Base-by-base conservation (phyloP, 306 rosid genomes). In the Alnus rubra region DNA sequence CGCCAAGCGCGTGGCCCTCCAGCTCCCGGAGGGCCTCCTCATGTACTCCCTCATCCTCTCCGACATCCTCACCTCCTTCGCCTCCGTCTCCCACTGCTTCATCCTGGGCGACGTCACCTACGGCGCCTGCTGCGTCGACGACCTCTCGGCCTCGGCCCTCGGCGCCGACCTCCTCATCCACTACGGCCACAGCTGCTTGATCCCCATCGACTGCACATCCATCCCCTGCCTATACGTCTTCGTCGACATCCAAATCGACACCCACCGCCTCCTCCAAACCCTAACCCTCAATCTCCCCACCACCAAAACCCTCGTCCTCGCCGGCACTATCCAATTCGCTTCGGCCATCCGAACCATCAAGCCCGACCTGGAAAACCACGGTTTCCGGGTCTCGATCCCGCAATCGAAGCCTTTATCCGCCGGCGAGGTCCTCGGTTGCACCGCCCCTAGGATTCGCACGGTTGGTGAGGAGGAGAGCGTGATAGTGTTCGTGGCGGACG, bases 391-490 rank as follows among this genome's bases (percentile, higher is more conserved):
- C 48, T 84, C 88, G 78, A 82, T 92, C 37, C 98, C 98, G 7
- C 98, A 92, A 52, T 88, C 97, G 30, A 92, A 86, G 86, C 98
- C 97, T 11, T 81, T 94, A 7, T 94, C 97, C 0, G 95, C 97
- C 1, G 97, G 98, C 2, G 97, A 94, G 82, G 93, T 92, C 76
- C 88, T 94, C 13, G 97, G 98, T 13, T 94, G 98, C 81, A 94
- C 98, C 0, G 97, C 98, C 0, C 98, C 98, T 4, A 92, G 78
- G 76, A 85, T 94, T 11, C 56, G 83, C 16, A 14, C 55, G 44
- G 64, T 69, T 23, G 88, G 37, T 52, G 19, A 70, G 11, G 82
- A 47, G 51, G 93, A 87, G 49, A 81, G 84, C 8, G 89, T 88
- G 19, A 80, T 87, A 71, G 90, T 94, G 47, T 94, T 94, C 31